phyloP scores from a whole-genome alignment of 805 yeast species.

The Metschnikowia cubensis region DNA sequence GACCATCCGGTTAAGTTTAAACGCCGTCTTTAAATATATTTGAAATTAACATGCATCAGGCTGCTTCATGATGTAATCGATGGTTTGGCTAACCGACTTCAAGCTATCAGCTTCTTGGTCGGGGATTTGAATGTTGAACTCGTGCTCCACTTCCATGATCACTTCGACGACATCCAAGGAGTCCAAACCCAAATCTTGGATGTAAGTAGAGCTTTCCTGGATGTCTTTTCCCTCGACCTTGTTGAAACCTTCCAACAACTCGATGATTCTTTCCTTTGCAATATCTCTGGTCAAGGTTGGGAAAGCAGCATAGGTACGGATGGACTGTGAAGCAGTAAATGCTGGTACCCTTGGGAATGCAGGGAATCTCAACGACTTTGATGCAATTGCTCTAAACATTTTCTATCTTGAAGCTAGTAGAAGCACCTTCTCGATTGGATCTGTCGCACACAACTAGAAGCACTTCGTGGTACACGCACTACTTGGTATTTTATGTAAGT shows the following conservation, averaged over 20 bases:
- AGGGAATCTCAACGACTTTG: slow-evolving; percentile 20
- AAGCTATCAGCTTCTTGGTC: slow-evolving; percentile 44
- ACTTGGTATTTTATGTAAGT: not conserved
- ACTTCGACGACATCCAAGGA: slow-evolving; percentile 47
- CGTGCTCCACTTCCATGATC: slow-evolving; percentile 46
- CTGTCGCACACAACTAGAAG: not conserved
- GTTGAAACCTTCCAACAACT: slow-evolving; percentile 61
- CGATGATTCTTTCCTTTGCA: slow-evolving; percentile 58
- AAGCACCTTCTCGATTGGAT: not conserved
- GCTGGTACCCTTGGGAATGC: slow-evolving; percentile 15
- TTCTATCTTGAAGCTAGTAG: slow-evolving; percentile 3
- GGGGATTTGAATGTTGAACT: slow-evolving; percentile 45
- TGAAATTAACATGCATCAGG: slow-evolving; percentile 35
- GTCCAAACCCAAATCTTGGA: slow-evolving; percentile 44
- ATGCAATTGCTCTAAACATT: slow-evolving; percentile 32
- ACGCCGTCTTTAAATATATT: not conserved
- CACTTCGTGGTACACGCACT: slow-evolving; percentile 5
- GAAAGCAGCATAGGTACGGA: slow-evolving; percentile 49
- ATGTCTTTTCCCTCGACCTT: slow-evolving; percentile 45
- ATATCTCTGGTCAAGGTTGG: slow-evolving; percentile 61
- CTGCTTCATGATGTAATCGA: slow-evolving; percentile 40
- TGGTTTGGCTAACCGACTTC: slow-evolving; percentile 44
- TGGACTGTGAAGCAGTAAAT: slow-evolving; percentile 15
- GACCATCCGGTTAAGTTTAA: not conserved
- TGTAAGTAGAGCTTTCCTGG: slow-evolving; percentile 33